phyloP scores from a whole-genome alignment of 305 asterid genomes.

The Fraxinus sp. region DNA sequence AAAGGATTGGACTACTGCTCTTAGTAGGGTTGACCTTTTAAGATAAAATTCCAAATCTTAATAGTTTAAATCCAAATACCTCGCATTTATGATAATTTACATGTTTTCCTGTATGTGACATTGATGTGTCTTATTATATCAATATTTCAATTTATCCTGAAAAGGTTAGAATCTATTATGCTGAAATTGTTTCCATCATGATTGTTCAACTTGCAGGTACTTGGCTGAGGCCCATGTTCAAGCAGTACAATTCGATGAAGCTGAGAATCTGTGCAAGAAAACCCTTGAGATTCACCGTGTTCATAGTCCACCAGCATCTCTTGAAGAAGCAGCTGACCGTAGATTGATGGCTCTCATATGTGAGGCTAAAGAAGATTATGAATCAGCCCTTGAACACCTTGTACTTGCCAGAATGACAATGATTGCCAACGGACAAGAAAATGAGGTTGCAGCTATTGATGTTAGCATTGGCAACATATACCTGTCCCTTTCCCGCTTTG shows the following conservation, averaged over 20 bases:
- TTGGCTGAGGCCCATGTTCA: slow-evolving; percentile 97
- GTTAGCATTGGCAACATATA: slow-evolving; percentile 95
- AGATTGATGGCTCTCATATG: slow-evolving; percentile 94
- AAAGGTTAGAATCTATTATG: background rate
- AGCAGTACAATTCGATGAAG: slow-evolving; percentile 95
- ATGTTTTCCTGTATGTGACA: background rate
- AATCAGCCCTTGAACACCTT: slow-evolving; percentile 93
- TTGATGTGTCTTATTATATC: background rate
- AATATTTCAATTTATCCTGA: background rate
- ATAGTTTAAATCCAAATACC: background rate
- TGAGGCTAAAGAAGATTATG: slow-evolving; percentile 91
- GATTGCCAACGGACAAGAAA: slow-evolving; percentile 95
- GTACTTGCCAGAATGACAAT: slow-evolving; percentile 98
- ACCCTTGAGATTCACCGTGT: slow-evolving; percentile 95
- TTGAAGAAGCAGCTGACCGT: slow-evolving; percentile 98
- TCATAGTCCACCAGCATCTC: slow-evolving; percentile 96
- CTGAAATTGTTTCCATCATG: background rate
- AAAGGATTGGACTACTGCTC: no score
- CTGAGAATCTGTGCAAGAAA: slow-evolving; percentile 73
- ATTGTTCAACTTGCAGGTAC: slow-evolving; percentile 49
- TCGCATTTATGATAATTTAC: background rate
- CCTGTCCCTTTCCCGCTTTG: slow-evolving; percentile 81
- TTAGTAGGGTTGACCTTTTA: no score
- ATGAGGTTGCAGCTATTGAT: slow-evolving; percentile 87
- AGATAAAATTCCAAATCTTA: no score